Evolutionary conservation across 768 basidiomycete species (phyloP).

Genomic region (Xerocomellus intermedius): DNA sequence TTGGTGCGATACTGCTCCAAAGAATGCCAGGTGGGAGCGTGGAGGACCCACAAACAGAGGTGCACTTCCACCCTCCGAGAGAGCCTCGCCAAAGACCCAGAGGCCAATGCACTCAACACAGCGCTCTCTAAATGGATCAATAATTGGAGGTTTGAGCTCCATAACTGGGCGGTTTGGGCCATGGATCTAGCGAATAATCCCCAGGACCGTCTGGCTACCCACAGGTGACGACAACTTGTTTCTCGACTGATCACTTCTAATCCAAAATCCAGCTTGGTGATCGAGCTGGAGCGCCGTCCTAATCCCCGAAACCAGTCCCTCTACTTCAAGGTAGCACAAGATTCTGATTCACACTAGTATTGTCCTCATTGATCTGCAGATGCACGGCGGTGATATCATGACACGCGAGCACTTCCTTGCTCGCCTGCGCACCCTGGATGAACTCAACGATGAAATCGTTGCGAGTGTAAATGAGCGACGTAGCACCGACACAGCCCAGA

Average conservation of each 20-base stretch:
- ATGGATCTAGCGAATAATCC: conserved; percentile 30
- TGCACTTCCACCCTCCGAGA: conserved; percentile 14
- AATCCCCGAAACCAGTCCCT: conserved; percentile 14
- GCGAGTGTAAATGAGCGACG: conserved; percentile 22
- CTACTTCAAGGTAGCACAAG: conserved; percentile 20
- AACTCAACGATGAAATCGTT: conserved; percentile 19
- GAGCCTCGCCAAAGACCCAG: conserved; percentile 12
- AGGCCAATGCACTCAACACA: conserved; percentile 16
- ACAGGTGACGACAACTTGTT: conserved; percentile 12
- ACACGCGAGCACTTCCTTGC: conserved; percentile 18
- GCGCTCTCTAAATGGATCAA: conserved; percentile 29
- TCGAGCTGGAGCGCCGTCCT: conserved; percentile 20
- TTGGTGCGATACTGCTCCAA: conserved; percentile 33
- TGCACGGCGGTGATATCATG: conserved; percentile 25
- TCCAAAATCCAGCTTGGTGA: conserved; percentile 17
- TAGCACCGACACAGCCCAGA: conserved; percentile 27
- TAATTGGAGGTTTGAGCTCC: conserved; percentile 21
- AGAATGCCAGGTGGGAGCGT: conserved; percentile 29
- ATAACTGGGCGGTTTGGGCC: conserved; percentile 19
- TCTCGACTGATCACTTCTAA: background rate
- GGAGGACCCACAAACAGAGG: conserved; percentile 28
- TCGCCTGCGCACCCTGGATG: conserved; percentile 10
- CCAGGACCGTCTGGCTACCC: conserved; percentile 23
- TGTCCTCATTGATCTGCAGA: conserved; percentile 8
- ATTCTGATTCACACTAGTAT: background rate